These are phyloP conservation scores for Gastrodia elata DNA, from an alignment of 106 monocot genomes.

Conservation along the genomic window DNA sequence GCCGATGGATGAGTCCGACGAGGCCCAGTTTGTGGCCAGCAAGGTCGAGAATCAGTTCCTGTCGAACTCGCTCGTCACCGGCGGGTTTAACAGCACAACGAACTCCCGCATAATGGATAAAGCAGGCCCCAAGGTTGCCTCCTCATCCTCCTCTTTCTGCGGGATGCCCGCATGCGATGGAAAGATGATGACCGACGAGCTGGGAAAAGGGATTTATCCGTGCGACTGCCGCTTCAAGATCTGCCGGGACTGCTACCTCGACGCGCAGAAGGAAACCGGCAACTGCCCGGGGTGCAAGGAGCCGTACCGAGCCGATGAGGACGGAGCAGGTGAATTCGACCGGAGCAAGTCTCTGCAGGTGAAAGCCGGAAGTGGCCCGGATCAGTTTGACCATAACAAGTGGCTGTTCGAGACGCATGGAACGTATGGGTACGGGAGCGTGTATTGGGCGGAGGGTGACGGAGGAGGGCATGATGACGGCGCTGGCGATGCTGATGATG, in stretches of 20 bases:
- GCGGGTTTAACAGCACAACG: slow-evolving; percentile 26
- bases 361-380: slow-evolving; percentile 34
- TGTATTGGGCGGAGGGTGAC: slow-evolving; percentile 37
- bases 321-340: no score
- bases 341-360: slow-evolving; percentile 42
- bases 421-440: slow-evolving; percentile 62
- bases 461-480: slow-evolving; percentile 18
- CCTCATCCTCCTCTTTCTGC: slow-evolving; percentile 24
- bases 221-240: slow-evolving; percentile 37
- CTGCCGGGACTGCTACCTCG: slow-evolving; percentile 29
- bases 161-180: slow-evolving; percentile 30
- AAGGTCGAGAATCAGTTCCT: slow-evolving; percentile 37
- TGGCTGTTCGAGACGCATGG: slow-evolving; percentile 62
- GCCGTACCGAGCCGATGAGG: slow-evolving; percentile 14
- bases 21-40: slow-evolving; percentile 15
- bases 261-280: slow-evolving; percentile 25
- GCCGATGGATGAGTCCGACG: slow-evolving; percentile 25
- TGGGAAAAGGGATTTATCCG: slow-evolving; percentile 30
- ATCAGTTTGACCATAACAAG: slow-evolving; percentile 57
- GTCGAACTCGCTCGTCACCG: slow-evolving; percentile 34
- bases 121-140: slow-evolving; percentile 31
- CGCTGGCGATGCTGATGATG: slow-evolving; percentile 7
- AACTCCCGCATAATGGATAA: slow-evolving; percentile 39
- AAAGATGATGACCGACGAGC: slow-evolving; percentile 25
- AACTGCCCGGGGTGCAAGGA: slow-evolving; percentile 35